Percentiles rank a stretch among this genome's conserved stretches.
phyloP scores from a whole-genome alignment of 2,329 filamentous ascomycete genomes.

The Metarhizium brunneum region DNA sequence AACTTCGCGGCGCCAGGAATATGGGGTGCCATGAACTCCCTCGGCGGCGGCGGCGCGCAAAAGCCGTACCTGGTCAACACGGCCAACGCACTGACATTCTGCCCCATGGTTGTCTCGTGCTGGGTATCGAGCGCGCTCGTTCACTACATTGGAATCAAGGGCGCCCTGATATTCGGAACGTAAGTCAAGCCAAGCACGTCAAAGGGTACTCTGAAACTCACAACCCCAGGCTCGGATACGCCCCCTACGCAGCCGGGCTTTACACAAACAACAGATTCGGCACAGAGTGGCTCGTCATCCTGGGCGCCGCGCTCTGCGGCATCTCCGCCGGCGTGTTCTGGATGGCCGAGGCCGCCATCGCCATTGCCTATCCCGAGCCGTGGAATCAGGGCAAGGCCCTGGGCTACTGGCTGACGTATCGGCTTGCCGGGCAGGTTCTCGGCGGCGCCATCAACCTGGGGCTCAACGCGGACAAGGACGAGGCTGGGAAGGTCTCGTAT shows the following conservation, averaged over 20 bases:
- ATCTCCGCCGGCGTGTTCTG: constrained; percentile 66
- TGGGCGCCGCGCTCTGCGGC: constrained; percentile 61
- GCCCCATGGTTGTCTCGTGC: constrained; percentile 64
- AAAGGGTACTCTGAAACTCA: not conserved
- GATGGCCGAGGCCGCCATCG: constrained; percentile 67
- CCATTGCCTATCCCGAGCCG: constrained; percentile 62
- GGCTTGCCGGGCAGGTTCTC: constrained; percentile 56
- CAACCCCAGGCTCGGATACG: constrained; percentile 44
- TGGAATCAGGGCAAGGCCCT: constrained; percentile 56
- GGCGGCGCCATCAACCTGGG: constrained; percentile 65
- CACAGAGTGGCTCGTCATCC: constrained; percentile 56
- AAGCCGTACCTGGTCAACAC: constrained; percentile 59
- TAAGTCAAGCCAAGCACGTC: constrained; percentile 19
- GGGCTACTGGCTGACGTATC: constrained; percentile 56
- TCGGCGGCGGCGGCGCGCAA: constrained; percentile 59
- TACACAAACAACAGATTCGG: constrained; percentile 66
- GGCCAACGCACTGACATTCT: constrained; percentile 63
- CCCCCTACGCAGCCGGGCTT: constrained; percentile 60
- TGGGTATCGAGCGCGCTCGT: constrained; percentile 56
- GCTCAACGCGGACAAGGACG: constrained; percentile 46
- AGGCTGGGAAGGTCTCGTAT: constrained; percentile 58
- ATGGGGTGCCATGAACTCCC: constrained; percentile 65
- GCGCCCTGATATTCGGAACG: constrained; percentile 62
- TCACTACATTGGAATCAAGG: constrained; percentile 60
- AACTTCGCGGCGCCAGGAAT: constrained; percentile 64